These are phyloP conservation scores for Malbranchea cinnamomea DNA, from an alignment of 2,329 filamentous ascomycete genomes.

Conservation along the genomic window DNA sequence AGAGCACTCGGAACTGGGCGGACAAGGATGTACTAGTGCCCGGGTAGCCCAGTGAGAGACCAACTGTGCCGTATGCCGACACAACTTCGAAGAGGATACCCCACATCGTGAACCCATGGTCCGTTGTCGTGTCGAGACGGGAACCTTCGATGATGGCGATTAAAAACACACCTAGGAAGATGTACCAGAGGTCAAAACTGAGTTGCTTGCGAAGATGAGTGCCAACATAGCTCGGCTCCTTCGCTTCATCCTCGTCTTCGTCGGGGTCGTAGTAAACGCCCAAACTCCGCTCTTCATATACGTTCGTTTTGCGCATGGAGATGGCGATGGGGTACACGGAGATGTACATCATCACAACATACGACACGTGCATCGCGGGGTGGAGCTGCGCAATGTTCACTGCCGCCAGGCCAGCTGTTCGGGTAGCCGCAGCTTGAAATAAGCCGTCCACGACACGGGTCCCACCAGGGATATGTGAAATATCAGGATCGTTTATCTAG, in stretches of 20 bases:
- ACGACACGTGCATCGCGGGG: constrained; percentile 83
- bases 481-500: constrained; percentile 54
- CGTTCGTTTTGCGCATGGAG: constrained; percentile 82
- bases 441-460: constrained; percentile 70
- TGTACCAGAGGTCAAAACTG: constrained; percentile 95
- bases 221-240: constrained; percentile 68
- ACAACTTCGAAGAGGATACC: constrained; percentile 68
- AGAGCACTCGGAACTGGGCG: constrained; percentile 60
- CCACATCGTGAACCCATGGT: constrained; percentile 51
- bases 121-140: constrained; percentile 47
- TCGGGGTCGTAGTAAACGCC: constrained; percentile 60
- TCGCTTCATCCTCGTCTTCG: constrained; percentile 37
- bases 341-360: constrained; percentile 99
- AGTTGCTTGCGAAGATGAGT: constrained; percentile 84
- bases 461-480: constrained; percentile 54
- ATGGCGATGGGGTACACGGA: constrained; percentile 95
- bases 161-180: constrained; percentile 86
- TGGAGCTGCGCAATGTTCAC: constrained; percentile 66
- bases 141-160: constrained; percentile 75
- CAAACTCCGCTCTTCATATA: constrained; percentile 69
- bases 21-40: constrained; percentile 65
- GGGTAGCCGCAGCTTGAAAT: constrained; percentile 78
- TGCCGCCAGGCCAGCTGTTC: constrained; percentile 79
- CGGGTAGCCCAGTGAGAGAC: constrained; percentile 71
- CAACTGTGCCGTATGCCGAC: constrained; percentile 87